phyloP scores from a whole-genome alignment of 225 moss, liverwort and hornwort genomes.

The Physcomitrellopsis africana region DNA sequence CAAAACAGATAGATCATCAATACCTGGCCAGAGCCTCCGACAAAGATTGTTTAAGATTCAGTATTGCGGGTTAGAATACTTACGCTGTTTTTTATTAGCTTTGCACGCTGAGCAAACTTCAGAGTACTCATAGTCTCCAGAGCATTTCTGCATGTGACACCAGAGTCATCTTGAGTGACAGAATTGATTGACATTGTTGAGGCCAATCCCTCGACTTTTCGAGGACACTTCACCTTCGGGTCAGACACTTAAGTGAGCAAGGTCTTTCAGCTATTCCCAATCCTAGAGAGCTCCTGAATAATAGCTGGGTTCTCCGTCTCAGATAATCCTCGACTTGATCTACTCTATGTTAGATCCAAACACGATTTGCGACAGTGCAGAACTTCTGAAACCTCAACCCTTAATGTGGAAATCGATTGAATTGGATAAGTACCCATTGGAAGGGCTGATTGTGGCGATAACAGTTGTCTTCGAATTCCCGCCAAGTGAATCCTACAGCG shows the following conservation, averaged over 20 bases:
- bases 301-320: not conserved
- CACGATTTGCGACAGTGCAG: too few species aligned
- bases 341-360: too few species aligned
- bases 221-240: too few species aligned
- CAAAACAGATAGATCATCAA: slow-evolving; percentile 16
- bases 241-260: too few species aligned
- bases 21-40: not conserved
- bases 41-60: not conserved
- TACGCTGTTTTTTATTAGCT: slow-evolving; percentile 92
- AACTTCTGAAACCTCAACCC: too few species aligned
- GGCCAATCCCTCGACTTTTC: too few species aligned
- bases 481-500: slow-evolving; percentile 84
- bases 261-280: too few species aligned
- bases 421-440: slow-evolving; percentile 53
- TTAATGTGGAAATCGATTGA: not conserved
- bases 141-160: slow-evolving; percentile 53
- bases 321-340: not conserved
- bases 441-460: slow-evolving; percentile 94
- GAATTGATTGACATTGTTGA: too few species aligned
- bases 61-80: not conserved
- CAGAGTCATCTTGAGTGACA: not conserved
- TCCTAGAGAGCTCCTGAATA: not conserved
- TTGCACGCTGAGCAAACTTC: slow-evolving; percentile 94
- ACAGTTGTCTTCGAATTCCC: slow-evolving; percentile 97
- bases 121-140: slow-evolving; percentile 94